Conservation (phyloP, 306 rosid genomes). For the Sophora flavescens region DNA sequence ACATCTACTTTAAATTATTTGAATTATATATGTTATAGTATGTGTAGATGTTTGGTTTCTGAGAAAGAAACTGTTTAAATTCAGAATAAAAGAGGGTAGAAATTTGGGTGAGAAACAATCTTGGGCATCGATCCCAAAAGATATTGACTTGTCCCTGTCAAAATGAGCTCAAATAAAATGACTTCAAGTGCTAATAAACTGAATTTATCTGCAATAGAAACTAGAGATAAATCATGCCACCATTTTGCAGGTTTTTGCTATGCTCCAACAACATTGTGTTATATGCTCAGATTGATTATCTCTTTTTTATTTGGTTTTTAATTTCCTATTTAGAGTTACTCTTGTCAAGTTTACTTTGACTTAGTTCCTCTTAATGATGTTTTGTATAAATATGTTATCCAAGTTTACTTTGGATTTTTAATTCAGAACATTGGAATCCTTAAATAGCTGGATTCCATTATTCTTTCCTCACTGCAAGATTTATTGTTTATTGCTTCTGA, state of each 20-base stretch:
- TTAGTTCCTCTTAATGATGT: slow-evolving; percentile 12
- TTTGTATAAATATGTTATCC: slow-evolving; percentile 17
- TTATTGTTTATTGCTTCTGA: slow-evolving; percentile 40
- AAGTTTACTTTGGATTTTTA: slow-evolving; percentile 22
- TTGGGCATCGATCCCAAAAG: slow-evolving; percentile 30
- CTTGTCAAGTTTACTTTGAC: slow-evolving; percentile 10
- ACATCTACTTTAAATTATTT: not conserved
- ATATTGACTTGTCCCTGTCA: slow-evolving; percentile 19
- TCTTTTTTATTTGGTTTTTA: slow-evolving; percentile 26
- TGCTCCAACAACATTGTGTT: slow-evolving; percentile 1
- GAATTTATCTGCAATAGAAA: not conserved
- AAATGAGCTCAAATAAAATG: slow-evolving; percentile 13
- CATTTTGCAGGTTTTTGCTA: not conserved
- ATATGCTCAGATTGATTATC: slow-evolving; percentile 33
- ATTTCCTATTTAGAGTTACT: slow-evolving; percentile 2
- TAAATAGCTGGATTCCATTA: slow-evolving; percentile 1
- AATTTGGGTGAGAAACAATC: slow-evolving; percentile 19
- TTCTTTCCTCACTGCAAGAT: slow-evolving; percentile 24
- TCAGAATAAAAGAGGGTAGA: not conserved
- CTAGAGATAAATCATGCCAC: too few relatives aligned
- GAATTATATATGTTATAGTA: not conserved
- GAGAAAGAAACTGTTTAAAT: slow-evolving; percentile 18
- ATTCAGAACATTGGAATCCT: slow-evolving; percentile 28
- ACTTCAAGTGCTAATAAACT: slow-evolving; percentile 5
- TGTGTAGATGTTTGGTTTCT: not conserved